Evolutionary conservation across 768 basidiomycete genomes (phyloP), one percentile per base, ranked within the genome.

Genomic region (Kwoniella bestiolae): DNA sequence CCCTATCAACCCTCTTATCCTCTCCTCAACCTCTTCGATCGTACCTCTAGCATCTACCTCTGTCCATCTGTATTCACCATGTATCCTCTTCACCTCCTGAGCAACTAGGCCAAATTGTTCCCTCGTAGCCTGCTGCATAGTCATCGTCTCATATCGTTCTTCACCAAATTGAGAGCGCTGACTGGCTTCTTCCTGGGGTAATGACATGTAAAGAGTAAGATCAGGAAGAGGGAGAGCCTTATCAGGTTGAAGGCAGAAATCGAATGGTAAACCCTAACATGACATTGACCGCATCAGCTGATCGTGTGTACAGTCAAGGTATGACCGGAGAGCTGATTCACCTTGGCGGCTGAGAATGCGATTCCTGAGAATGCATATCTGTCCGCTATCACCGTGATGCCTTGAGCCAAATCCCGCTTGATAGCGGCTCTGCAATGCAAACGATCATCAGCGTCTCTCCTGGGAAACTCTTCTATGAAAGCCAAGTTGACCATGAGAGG

Each of bases 291-390:
- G 25, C n/a, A 0, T 41, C 38, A 41, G 38, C 38, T 41, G 38
- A 41, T 41, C 14, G n/a, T n/a, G n/a, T n/a, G n/a, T n/a, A n/a
- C n/a, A n/a, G n/a, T n/a, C n/a, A n/a, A n/a, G n/a, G n/a, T n/a
- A n/a, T n/a, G n/a, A n/a, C n/a, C n/a, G n/a, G 35, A 57, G 26
- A 16, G 5, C 51, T 23, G 26, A 53, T 78, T 32, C 38, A 83
- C 83, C 71, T 85, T 85, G 52, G 84, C 83, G 46, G 82, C 80
- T 2, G 84, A 83, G 71, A 97, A 98, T 1, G 92, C 94, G 69
- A 94, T 89, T 0, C 95, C 95, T 2, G 94, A 98, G 82, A 97
- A 98, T 1, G 94, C 91, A 79, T 98, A 99, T 46, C 96, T 86
- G 79, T 98, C 95, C 74, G 91, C 92, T 49, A 99, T 82, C 75